A percentile compares a stretch with the other conserved stretches of the same genome.
These are phyloP conservation scores for Xylaria nigripes DNA, from an alignment of 495 filamentous ascomycete species.

Conservation along the genomic window DNA sequence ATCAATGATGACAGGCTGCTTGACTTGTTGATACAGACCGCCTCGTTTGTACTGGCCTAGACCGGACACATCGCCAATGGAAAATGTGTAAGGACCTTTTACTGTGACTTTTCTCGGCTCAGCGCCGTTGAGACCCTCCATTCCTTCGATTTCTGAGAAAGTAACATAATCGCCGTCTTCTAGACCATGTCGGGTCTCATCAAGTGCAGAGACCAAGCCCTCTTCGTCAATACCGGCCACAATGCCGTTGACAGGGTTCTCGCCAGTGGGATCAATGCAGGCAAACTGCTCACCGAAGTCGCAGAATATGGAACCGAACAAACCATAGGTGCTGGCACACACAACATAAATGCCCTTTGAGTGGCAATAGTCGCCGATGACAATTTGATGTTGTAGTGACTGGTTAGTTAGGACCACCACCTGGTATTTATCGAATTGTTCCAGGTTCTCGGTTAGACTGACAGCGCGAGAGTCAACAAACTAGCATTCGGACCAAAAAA, in stretches of 20 bases:
- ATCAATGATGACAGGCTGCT: conserved; percentile 91
- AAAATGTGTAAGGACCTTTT: conserved; percentile 94
- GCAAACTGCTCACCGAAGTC: conserved; percentile 94
- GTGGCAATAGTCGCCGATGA: conserved; percentile 87
- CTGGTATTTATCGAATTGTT: conserved; percentile 77
- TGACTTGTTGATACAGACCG: conserved; percentile 88
- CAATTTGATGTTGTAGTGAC: conserved; percentile 66
- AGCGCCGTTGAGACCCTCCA: conserved; percentile 78
- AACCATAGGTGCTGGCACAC: conserved; percentile 77
- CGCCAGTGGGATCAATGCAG: conserved; percentile 81
- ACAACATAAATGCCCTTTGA: conserved; percentile 84
- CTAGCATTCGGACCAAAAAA: not conserved
- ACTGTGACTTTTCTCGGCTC: conserved; percentile 84
- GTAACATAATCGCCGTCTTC: conserved; percentile 96
- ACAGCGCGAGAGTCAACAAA: conserved; percentile 14
- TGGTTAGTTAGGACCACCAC: conserved; percentile 85
- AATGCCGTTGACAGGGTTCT: conserved; percentile 80
- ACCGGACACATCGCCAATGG: conserved; percentile 84
- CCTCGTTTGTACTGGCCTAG: conserved; percentile 79
- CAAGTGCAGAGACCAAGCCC: conserved; percentile 86
- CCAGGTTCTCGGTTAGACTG: conserved; percentile 60
- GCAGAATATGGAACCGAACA: conserved; percentile 95
- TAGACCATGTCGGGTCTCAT: conserved; percentile 91
- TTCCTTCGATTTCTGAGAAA: conserved; percentile 86
- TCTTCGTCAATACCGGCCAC: conserved; percentile 81